phyloP scores from a whole-genome alignment of 805 yeast species.

The Starmerella sirachaensis region DNA sequence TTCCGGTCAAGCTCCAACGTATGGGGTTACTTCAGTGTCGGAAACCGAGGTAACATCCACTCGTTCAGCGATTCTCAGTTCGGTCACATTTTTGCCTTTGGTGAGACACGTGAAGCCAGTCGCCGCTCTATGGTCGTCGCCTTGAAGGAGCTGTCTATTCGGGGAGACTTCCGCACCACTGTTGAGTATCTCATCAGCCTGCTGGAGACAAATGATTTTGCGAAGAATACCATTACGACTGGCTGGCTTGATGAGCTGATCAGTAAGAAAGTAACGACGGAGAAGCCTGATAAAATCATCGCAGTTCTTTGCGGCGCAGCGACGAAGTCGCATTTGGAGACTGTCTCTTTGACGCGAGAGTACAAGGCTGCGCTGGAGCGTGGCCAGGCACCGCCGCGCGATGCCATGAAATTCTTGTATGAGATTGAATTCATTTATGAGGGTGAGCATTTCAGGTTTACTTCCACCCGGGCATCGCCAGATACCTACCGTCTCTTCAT shows the following conservation, averaged over 20 bases:
- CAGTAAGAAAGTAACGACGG: constrained; percentile 85
- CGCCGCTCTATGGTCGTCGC: constrained; percentile 99
- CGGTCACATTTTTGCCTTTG: constrained; percentile 98
- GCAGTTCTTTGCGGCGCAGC: constrained; percentile 98
- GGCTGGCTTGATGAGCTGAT: constrained; percentile 98
- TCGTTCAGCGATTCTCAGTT: constrained; percentile 97
- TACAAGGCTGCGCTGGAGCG: constrained; percentile 72
- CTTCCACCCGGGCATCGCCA: constrained; percentile 83
- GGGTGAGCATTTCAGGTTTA: constrained; percentile 83
- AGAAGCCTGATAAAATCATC: constrained; percentile 81
- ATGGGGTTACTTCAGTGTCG: constrained; percentile 98
- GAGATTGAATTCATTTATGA: constrained; percentile 94
- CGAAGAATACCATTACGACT: constrained; percentile 91
- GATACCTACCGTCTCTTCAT: constrained; percentile 81
- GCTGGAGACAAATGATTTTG: constrained; percentile 92
- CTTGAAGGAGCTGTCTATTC: constrained; percentile 82
- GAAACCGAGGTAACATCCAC: constrained; percentile 92
- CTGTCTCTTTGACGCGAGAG: constrained; percentile 56
- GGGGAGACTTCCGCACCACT: constrained; percentile 98
- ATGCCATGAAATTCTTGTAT: constrained; percentile 69
- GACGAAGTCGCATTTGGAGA: constrained; percentile 78
- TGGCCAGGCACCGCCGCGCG: constrained; percentile 88
- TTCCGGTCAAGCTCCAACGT: constrained; percentile 95
- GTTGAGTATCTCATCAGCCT: constrained; percentile 93
- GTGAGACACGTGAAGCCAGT: constrained; percentile 95